Conservation (phyloP, 192 early-diverging fungal genomes). For the Mycoemilia scoparia region DNA sequence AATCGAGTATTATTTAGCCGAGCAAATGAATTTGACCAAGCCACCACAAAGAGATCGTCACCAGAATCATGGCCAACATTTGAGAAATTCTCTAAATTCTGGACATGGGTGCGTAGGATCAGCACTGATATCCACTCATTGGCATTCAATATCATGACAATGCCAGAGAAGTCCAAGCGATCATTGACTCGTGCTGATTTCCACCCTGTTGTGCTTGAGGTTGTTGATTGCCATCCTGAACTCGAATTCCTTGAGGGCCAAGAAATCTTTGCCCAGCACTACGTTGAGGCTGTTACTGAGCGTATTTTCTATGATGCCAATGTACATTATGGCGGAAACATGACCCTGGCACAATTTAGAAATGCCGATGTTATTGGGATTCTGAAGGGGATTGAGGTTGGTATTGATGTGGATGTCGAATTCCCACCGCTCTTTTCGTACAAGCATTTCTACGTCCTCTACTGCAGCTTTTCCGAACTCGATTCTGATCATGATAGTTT, state of each 20-base stretch:
- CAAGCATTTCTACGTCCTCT: constrained; percentile 95
- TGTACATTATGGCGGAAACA: constrained; percentile 42
- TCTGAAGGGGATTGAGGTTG: constrained; percentile 41
- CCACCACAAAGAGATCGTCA: constrained; percentile 7
- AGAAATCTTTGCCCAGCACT: constrained; percentile 67
- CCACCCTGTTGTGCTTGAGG: constrained; percentile 51
- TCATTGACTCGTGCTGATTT: constrained; percentile 46
- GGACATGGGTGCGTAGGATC: constrained; percentile 23
- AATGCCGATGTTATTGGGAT: constrained; percentile 39
- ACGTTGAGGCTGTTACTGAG: constrained; percentile 79
- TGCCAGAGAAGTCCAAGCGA: constrained; percentile 16
- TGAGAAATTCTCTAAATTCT: constrained; percentile 12
- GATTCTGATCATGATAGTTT: constrained; percentile 77
- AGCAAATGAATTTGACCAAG: constrained; percentile 10
- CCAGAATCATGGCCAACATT: constrained; percentile 9
- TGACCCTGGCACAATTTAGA: constrained; percentile 62
- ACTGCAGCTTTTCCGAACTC: constrained; percentile 92
- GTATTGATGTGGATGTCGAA: constrained; percentile 44
- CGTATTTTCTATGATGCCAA: constrained; percentile 66
- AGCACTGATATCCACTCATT: constrained; percentile 26
- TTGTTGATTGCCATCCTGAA: constrained; percentile 73
- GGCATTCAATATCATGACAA: constrained; percentile 38
- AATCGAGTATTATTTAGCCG: constrained; percentile 45
- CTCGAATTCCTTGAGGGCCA: constrained; percentile 67
- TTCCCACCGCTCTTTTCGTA: constrained; percentile 81